These are phyloP conservation scores for Spergularia bocconei DNA, from an alignment of 148 eudicot genomes.

Conservation along the genomic window DNA sequence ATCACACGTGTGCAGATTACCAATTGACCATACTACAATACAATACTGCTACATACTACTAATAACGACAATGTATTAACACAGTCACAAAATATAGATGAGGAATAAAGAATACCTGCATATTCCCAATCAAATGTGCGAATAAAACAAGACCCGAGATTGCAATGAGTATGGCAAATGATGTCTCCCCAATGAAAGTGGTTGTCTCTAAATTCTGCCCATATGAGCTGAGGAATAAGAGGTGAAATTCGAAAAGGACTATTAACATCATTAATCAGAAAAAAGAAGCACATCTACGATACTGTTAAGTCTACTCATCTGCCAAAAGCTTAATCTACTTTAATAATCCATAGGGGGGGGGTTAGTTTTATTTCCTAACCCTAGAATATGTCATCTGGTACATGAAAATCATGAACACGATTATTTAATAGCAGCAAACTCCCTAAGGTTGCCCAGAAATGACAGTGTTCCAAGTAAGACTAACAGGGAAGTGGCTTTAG, in stretches of 20 bases:
- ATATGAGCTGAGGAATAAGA: constrained; percentile 59
- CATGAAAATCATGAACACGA: too few relatives aligned
- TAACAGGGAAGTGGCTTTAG: not conserved
- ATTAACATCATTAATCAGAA: constrained; percentile 6
- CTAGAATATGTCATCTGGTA: too few relatives aligned
- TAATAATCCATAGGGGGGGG: too few relatives aligned
- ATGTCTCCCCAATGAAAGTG: constrained; percentile 83
- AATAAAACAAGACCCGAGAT: constrained; percentile 90
- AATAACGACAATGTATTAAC: not conserved
- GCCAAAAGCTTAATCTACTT: not conserved
- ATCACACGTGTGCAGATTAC: not conserved
- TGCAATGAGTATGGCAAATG: constrained; percentile 91
- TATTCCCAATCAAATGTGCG: constrained; percentile 95
- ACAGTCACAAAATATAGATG: not conserved
- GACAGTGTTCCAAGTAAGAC: not conserved
- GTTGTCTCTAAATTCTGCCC: constrained; percentile 90
- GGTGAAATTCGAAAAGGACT: not conserved
- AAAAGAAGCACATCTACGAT: not conserved
- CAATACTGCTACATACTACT: too few relatives aligned
- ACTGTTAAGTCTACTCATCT: not conserved
- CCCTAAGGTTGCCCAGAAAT: not conserved
- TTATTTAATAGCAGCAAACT: too few relatives aligned
- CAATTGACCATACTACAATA: not conserved
- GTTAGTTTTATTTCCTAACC: too few relatives aligned
- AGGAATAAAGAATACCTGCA: constrained; percentile 60